Base-by-base conservation (phyloP, 73 alveolate genomes). In the Loxodes magnus region DNA sequence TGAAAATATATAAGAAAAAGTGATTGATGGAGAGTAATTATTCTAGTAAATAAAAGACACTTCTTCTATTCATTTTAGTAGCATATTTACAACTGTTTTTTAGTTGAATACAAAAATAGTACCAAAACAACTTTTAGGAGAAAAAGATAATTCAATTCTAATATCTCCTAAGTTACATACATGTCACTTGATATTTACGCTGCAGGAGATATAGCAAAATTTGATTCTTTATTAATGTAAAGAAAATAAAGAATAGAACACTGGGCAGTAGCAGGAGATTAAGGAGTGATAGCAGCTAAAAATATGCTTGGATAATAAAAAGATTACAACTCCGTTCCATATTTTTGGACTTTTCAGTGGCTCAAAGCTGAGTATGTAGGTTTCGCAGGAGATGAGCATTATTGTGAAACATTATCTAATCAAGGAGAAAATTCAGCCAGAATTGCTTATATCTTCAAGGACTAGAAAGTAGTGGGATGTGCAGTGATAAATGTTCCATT, bases 131-230 rank as follows among this genome's bases (percentile, higher is more conserved):
- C 71, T 64, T 25, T 37, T 81, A 35, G 49, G 69, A 6, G 80
- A 44, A 4, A n/a, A n/a, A n/a, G 59, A 20, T 31, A 84, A 81
- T 50, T 72, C 81, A n/a, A 52, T 86, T 21, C 53, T 67, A 51
- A 60, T 56, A 9, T 77, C 74, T 54, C 80, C 84, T 20, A 76
- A 63, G 59, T 60, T 86, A 46, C 50, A 64, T 43, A 79, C 97
- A 3, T 62, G 75, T 5, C 71, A 60, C 51, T 52, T 17, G 66
- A 80, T 48, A 64, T 86, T 28, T 86, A 31, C 62, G 97, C 94
- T 28, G 86, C 94, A 23, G 97, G 97, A 2, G 97, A 86, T 71
- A 56, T 70, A 39, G 93, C 92, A 14, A 38, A 67, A 39, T 81
- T 43, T 54, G 94, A 91, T 22, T 76, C 65, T 67, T 64, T 78